Conservation (phyloP, 257 asterid species). For the Euphrasia confusa region DNA sequence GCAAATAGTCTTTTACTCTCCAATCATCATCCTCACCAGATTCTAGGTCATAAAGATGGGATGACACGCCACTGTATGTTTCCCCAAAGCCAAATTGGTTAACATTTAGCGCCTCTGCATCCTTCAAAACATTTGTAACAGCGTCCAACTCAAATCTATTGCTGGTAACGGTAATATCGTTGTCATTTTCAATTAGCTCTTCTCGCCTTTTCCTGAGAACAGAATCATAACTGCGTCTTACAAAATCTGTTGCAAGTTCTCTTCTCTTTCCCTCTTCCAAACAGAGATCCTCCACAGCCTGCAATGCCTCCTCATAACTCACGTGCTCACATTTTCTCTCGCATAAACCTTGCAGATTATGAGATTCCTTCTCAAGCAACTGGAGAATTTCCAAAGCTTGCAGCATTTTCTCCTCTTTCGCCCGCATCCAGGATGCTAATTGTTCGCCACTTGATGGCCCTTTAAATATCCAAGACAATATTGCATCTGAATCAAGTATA, state of each 20-base stretch:
- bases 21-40: slow-evolving; percentile 74
- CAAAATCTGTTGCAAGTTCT: slow-evolving; percentile 49
- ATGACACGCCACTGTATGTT: slow-evolving; percentile 49
- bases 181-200: slow-evolving; percentile 60
- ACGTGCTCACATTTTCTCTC: slow-evolving; percentile 84
- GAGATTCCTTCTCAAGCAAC: slow-evolving; percentile 79
- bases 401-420: slow-evolving; percentile 65
- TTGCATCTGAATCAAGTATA: slow-evolving; percentile 66
- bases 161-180: slow-evolving; percentile 40
- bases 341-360: slow-evolving; percentile 70
- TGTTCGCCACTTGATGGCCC: slow-evolving; percentile 78
- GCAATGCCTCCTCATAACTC: slow-evolving; percentile 83
- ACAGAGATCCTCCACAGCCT: slow-evolving; percentile 79
- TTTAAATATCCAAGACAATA: slow-evolving; percentile 78
- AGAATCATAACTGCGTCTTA: slow-evolving; percentile 58
- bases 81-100: slow-evolving; percentile 85
- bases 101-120: slow-evolving; percentile 68
- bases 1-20: slow-evolving; percentile 70
- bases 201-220: slow-evolving; percentile 67
- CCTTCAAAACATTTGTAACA: slow-evolving; percentile 81
- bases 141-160: slow-evolving; percentile 81
- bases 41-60: slow-evolving; percentile 73
- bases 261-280: slow-evolving; percentile 83
- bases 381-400: slow-evolving; percentile 67
- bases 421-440: slow-evolving; percentile 56